Evolutionary conservation across 495 filamentous ascomycete genomes (phyloP), one percentile per base, ranked within the genome.

Genomic region (Zalerion maritima): DNA sequence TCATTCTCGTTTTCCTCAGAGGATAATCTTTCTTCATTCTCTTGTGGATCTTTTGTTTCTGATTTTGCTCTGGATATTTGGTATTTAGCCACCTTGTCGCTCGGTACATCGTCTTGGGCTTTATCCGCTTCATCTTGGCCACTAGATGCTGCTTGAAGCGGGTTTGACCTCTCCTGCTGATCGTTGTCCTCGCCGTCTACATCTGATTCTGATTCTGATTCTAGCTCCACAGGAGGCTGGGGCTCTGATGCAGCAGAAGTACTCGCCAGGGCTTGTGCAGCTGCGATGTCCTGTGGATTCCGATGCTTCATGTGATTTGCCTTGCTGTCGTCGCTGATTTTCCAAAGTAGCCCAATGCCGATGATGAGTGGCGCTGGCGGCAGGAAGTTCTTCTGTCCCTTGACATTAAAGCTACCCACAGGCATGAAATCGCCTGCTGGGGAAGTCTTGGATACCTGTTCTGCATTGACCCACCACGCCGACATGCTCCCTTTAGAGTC

Each of bases 401-500:
- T 66, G 20, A 93, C 60, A 47, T 73, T 66, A 43, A 97, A 97
- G 13, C 62, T 64, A 8, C 89, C 89, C 4, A 66, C 57, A 4
- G 69, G 64, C 8, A 96, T 47, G 33, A 79, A 83, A 32, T 85
- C 91, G n/a, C 86, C 87, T 1, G 65, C 66, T 0, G 69, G 59
- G 0, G 74, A 72, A 22, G 68, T 78, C 55, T 94, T 94, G 2
- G 81, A 78, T 0, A 96, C 81, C 45, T 96, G 86, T 32, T 81
- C 72, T 8, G 78, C 75, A 27, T 74, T 66, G 0, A 84, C 85
- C 89, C 89, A 97, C 73, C 79, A 97, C 9, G 87, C 85, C 5
- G 78, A 73, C 84, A 94, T 91, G 6, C 79, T 72, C 4, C 84
- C 85, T 54, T 96, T 97, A 0, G 81, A 86, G 28, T 94, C 89